A percentile compares a stretch with the other conserved stretches of the same genome.
Evolutionary conservation across 768 basidiomycete genomes (phyloP).

Genomic region (Auricularia heimuer): DNA sequence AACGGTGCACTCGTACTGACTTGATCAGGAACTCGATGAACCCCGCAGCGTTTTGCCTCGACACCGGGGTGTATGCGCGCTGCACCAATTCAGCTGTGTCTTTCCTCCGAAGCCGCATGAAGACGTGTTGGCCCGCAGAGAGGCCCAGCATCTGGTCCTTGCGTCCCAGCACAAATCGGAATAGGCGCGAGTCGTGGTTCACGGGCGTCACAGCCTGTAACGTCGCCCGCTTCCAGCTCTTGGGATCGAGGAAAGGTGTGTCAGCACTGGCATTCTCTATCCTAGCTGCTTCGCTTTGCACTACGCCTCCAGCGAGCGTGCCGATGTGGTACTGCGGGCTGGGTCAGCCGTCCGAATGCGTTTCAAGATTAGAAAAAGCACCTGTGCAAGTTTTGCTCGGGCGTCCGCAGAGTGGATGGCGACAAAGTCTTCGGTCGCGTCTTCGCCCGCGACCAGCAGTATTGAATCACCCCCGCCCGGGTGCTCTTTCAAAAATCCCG

Average conservation of each 20-base stretch:
- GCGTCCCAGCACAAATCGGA: conserved; percentile 37
- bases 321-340: conserved; percentile 36
- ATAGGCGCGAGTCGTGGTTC: conserved; percentile 41
- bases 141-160: conserved; percentile 38
- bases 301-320: conserved; percentile 24
- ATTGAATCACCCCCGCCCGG: conserved; percentile 52
- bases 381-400: conserved; percentile 34
- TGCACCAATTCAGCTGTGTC: conserved; percentile 37
- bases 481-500: conserved; percentile 41
- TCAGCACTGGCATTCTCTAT: not conserved
- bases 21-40: conserved; percentile 47
- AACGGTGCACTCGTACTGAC: conserved; percentile 16
- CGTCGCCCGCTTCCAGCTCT: conserved; percentile 38
- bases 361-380: conserved; percentile 4
- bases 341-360: conserved; percentile 5
- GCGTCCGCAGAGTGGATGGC: conserved; percentile 51
- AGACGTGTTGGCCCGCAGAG: conserved; percentile 51
- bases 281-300: not conserved
- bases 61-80: conserved; percentile 54
- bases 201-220: conserved; percentile 29
- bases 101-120: conserved; percentile 37
- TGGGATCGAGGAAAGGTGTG: conserved; percentile 32
- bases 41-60: conserved; percentile 30
- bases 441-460: conserved; percentile 43
- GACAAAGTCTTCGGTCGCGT: conserved; percentile 55